A percentile compares a stretch with the other conserved stretches of the same genome.
phyloP scores from a whole-genome alignment of 1,139 yeast genomes.

The Meyerozyma sp. region DNA sequence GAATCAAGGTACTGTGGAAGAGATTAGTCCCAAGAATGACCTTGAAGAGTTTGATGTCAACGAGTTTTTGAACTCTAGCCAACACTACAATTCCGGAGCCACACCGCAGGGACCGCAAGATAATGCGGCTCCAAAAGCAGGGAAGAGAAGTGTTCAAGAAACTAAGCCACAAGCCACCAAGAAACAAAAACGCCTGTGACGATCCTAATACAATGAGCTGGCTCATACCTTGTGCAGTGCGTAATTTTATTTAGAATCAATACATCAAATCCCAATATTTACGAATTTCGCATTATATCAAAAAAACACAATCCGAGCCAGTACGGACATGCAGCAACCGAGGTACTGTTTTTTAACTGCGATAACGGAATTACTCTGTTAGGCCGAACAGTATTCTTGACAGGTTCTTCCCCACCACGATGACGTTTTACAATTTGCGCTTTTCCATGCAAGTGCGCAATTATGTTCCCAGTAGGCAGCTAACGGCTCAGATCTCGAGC shows the following conservation, averaged over 20 bases:
- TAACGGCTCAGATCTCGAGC: neutral
- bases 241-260: neutral
- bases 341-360: neutral
- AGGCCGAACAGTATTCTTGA: neutral
- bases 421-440: neutral
- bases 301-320: neutral
- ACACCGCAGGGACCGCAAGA: neutral
- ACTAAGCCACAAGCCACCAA: neutral
- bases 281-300: neutral
- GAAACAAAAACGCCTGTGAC: neutral
- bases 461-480: neutral
- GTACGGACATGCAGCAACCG: neutral
- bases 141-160: neutral
- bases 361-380: neutral
- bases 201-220: conserved; percentile 6
- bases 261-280: neutral
- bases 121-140: neutral
- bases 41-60: conserved; percentile 1
- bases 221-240: conserved; percentile 6
- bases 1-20: neutral
- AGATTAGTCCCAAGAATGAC: neutral
- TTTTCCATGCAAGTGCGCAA: neutral
- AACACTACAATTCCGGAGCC: neutral
- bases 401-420: neutral
- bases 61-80: conserved; percentile 2